Evolutionary conservation across 176 grass and related monocot species (phyloP), one percentile per base, ranked within the genome.

Genomic region (Saccharum spontaneum): DNA sequence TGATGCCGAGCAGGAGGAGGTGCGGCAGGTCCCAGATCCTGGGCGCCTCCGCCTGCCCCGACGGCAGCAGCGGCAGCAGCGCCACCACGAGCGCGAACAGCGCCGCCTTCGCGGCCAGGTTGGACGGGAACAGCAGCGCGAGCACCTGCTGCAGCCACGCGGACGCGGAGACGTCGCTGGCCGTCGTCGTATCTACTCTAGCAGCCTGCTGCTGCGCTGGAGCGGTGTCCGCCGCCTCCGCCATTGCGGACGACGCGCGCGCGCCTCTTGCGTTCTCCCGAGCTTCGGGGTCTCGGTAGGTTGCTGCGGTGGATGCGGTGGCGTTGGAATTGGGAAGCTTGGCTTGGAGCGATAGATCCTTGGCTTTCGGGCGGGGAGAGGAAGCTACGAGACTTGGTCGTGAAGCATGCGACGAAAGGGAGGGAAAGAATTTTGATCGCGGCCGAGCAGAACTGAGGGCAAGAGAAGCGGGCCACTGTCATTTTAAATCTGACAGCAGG

Each of bases 21-120:
- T 95, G 91, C 1, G 89, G 91, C 44, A 95, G 80, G 40, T 95
- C 94, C 94, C 93, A 95, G 22, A 92, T 85, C 89, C 78, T 85
- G 36, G 90, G 80, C 39, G 77, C 33, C 82, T 89, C 76, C 57
- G 86, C 76, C 46, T 73, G 20, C 79, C 89, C 79, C 55, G 48
- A 50, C 52, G 48, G 84, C 41, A 95, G 82, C 24, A 95, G 70
- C 23, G 76, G 88, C 26, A 95, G 91, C 69, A 93, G 82, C 82
- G 91, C 88, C 63, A 95, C 60, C 60, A 93, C 78, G 9, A 85
- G 85, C 54, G 88, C 83, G 67, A 95, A 74, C 78, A 93, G 85
- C 75, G 84, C 71, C 3, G 91, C 86, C 84, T 93, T 95, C 49
- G 77, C 77, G 11, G 64, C 75, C 37, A 95, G 80, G 85, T 82